Evolutionary conservation across 2,329 filamentous ascomycete species (phyloP).

Genomic region (Apiospora pterosperma): DNA sequence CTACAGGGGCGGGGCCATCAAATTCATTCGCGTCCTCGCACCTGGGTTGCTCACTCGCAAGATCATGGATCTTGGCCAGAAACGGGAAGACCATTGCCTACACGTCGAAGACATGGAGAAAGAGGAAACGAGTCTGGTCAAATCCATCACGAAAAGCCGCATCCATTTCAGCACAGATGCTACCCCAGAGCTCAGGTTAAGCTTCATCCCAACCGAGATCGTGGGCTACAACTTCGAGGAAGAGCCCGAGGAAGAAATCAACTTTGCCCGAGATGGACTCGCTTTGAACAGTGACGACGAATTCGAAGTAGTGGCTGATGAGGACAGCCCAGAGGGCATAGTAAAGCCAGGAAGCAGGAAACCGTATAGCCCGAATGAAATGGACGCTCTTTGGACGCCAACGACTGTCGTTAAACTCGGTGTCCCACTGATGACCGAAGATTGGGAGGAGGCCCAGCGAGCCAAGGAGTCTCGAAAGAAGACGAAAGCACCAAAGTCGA

Average conservation of each 20-base stretch:
- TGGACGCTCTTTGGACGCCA: slow-evolving; percentile 67
- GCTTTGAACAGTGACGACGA: slow-evolving; percentile 68
- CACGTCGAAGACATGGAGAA: slow-evolving; percentile 34
- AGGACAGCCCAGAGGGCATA: slow-evolving; percentile 18
- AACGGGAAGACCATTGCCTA: slow-evolving; percentile 19
- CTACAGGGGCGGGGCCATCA: slow-evolving; percentile 72
- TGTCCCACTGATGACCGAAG: slow-evolving; percentile 60
- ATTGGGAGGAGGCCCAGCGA: slow-evolving; percentile 52
- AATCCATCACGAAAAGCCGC: slow-evolving; percentile 64
- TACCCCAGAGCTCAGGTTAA: slow-evolving; percentile 72
- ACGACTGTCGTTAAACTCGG: slow-evolving; percentile 62
- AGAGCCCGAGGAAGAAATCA: slow-evolving; percentile 62
- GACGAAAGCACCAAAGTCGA: slow-evolving; percentile 17
- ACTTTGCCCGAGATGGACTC: slow-evolving; percentile 49
- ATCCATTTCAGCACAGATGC: slow-evolving; percentile 72
- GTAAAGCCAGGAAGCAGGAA: slow-evolving; percentile 29
- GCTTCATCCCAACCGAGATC: slow-evolving; percentile 71
- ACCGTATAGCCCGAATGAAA: slow-evolving; percentile 61
- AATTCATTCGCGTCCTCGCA: slow-evolving; percentile 78
- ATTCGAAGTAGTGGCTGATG: slow-evolving; percentile 36
- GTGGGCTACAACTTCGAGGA: slow-evolving; percentile 73
- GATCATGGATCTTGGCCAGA: slow-evolving; percentile 39
- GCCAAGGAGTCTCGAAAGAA: slow-evolving; percentile 25
- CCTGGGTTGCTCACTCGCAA: slow-evolving; percentile 69
- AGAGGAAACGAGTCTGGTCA: slow-evolving; percentile 54